These are phyloP conservation scores for Calamus simplicifolius DNA, from an alignment of 176 grass and related monocot species.

Conservation along the genomic window DNA sequence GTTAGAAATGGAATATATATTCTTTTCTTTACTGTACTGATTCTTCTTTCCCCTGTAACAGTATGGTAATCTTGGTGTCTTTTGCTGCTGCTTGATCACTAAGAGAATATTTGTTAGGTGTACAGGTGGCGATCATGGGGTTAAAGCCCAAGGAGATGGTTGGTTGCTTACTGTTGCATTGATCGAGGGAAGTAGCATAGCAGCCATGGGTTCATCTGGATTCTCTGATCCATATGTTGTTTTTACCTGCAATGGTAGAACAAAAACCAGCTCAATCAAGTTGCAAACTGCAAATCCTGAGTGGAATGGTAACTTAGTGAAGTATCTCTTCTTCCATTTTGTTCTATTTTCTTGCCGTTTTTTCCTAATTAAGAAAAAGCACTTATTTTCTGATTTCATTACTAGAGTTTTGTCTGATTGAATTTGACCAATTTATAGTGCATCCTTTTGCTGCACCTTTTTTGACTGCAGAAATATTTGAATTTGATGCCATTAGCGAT, in stretches of 20 bases:
- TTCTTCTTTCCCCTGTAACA: no score
- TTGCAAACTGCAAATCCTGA: constrained; percentile 45
- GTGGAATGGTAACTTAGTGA: constrained; percentile 43
- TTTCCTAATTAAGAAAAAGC: no score
- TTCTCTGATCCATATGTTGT: constrained; percentile 58
- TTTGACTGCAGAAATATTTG: constrained; percentile 70
- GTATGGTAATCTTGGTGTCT: no score
- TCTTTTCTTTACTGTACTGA: no score
- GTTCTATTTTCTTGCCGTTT: background rate
- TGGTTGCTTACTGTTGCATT: constrained; percentile 82
- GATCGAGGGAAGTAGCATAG: constrained; percentile 62
- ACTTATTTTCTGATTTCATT: background rate
- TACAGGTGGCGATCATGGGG: constrained; percentile 68
- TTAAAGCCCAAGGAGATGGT: constrained; percentile 86
- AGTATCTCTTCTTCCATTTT: constrained; percentile 11
- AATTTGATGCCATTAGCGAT: constrained; percentile 93
- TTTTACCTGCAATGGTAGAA: constrained; percentile 57
- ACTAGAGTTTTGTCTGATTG: no score
- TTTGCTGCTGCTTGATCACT: no score
- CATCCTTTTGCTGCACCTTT: no score
- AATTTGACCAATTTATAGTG: no score
- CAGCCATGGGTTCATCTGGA: constrained; percentile 34
- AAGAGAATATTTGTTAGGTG: constrained; percentile 11
- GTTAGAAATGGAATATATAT: no score
- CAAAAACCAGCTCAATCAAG: constrained; percentile 64